Base-by-base conservation (phyloP, 306 rosid species). In the Sicyos baderoa region DNA sequence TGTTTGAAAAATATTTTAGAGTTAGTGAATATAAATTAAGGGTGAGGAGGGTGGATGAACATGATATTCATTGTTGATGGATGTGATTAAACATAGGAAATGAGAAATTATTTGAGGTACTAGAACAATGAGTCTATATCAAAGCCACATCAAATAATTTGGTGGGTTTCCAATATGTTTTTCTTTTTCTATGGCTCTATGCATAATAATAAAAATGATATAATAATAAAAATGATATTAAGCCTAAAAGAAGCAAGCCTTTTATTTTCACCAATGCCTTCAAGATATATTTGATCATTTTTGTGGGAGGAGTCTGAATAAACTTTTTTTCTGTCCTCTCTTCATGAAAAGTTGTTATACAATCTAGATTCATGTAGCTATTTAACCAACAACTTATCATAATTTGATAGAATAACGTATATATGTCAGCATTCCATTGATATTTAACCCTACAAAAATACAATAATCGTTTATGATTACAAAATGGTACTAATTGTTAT, bases 11-110 rank as follows among this genome's bases (percentile, higher is more conserved):
- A 74, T 76, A 58, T 15, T 77, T 92, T 0, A 89, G 96, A 55
- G 91, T 92, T 0, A 3, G 96, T 89, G 60, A 95, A 92, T 65
- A 92, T 65, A 78, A 48, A 66, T 79, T 77, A 11, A 95, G 93
- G 45, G 85, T 82, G 54, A 79, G 96, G 69, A 87, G 96, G 0
- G 47, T 92, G 85, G 96, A 95, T 1, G 56, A 65, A 22, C 95
- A 92, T 29, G 69, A 69, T 67, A 80, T 89, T 71, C 81, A 86
- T 55, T 55, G 74, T 92, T 70, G 95, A 91, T 6, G 35, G 35
- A 29, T 29, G 35, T 29, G 35, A 29, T 29, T 29, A 29, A 29
- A 50, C 84, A 51, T 78, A 85, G 18, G 86, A 7, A 32, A 32
- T 0, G 21, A 57, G 19, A 25, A 23, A 55, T 55, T 12, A 23